A percentile compares a stretch with the other conserved stretches of the same genome.
Evolutionary conservation across 345 rosid genomes (phyloP).

Genomic region (Eutrema yunnanense): DNA sequence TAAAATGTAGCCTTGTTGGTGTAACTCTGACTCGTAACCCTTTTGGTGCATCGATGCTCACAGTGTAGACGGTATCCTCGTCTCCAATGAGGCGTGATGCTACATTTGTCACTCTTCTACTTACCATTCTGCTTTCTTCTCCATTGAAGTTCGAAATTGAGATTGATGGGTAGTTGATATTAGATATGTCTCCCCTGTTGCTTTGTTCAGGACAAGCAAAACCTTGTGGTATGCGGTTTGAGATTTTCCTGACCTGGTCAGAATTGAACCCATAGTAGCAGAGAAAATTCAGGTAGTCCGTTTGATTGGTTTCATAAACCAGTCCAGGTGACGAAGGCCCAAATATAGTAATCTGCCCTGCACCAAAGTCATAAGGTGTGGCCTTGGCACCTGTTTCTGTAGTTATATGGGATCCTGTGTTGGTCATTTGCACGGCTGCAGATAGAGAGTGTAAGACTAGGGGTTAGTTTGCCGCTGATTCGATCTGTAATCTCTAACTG

Average conservation of each 20-base stretch:
- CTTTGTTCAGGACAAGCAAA: conserved; percentile 47
- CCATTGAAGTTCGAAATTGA: conserved; percentile 36
- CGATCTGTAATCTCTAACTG: background rate
- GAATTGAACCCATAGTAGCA: conserved; percentile 44
- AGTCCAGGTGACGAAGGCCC: conserved; percentile 51
- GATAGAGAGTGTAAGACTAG: background rate
- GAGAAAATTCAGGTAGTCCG: conserved; percentile 60
- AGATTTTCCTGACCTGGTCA: conserved; percentile 29
- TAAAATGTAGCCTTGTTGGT: conserved; percentile 43
- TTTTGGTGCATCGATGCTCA: conserved; percentile 25
- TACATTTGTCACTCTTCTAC: conserved; percentile 56
- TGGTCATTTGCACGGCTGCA: conserved; percentile 51
- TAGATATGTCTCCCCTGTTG: conserved; percentile 35
- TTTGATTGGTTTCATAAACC: conserved; percentile 48
- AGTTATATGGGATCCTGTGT: conserved; percentile 40
- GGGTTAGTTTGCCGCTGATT: background rate
- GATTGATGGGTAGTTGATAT: conserved; percentile 75
- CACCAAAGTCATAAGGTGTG: conserved; percentile 57
- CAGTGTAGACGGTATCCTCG: conserved; percentile 30
- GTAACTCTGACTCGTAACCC: conserved; percentile 34
- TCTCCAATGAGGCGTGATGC: conserved; percentile 35
- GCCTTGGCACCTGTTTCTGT: conserved; percentile 44
- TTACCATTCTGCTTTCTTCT: conserved; percentile 29
- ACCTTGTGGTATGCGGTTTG: conserved; percentile 29
- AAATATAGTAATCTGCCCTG: conserved; percentile 51